Base-by-base conservation (phyloP, 768 basidiomycete species). In the Phylloporus arenicola region DNA sequence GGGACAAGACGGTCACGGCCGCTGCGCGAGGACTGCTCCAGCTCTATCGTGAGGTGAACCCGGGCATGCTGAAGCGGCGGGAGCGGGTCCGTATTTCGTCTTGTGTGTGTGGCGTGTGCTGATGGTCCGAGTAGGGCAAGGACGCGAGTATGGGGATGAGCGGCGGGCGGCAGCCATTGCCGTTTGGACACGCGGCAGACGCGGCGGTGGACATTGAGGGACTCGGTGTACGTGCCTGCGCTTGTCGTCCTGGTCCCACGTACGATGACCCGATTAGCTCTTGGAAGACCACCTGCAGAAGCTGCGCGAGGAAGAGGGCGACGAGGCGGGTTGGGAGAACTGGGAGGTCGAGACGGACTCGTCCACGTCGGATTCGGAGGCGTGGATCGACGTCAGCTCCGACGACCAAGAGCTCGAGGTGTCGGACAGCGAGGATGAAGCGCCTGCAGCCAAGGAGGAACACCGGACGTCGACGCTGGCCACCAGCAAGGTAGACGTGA, bases 1-100 rank as follows among this genome's bases (percentile, higher is more conserved):
- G 85, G 59, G 96, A 97, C 69, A 98, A 97, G 72, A 80, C 86
- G 1, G 92, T 96, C 38, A 84, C 86, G 7, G 82, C 89, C n/a
- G 92, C 89, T 40, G 85, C 91, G 3, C 76, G 96, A 24, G 89
- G 92, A 13, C 64, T 99, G 42, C 69, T 98, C 45, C 89, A 88
- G 64, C 72, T 98, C 14, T 99, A 89, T 72, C 77, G 96, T n/a
- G 94, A 98, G 60, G 88, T 95, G 51, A 96, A 97, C 65, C 96
- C 96, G 2, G 84, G 82, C 7, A 79, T 98, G 80, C 74, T 99
- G 59, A 95, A 92, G 68, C 76, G 83, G 55, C 75, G 91, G 50
- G 95, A 98, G 63, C 72, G 93, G 58, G 89, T 90, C 55, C 45
- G 83, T 64, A 11, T 50, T 43, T 3, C 20, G 19, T 20, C 20